Evolutionary conservation across 2,329 filamentous ascomycete genomes (phyloP), one percentile per base, ranked within the genome.

Genomic region (Arthroderma sp.): DNA sequence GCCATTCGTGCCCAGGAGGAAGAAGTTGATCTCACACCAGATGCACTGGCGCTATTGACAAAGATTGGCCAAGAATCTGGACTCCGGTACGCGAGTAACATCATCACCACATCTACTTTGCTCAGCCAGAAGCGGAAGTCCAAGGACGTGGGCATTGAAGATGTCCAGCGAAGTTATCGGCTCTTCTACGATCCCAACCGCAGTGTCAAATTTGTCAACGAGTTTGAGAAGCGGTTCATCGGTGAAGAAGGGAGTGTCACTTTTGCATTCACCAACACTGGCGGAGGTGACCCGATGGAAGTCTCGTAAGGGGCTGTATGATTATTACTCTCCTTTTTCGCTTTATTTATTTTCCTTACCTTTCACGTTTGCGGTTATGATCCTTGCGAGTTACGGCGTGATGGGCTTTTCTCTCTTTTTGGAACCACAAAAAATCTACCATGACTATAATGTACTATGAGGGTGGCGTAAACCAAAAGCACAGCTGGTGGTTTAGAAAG

Each of bases 41-140:
- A 96, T 60, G 89, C 91, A 0, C 75, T 98, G 8, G 88, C 88
- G 1, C 75, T 98, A 9, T 76, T 98, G 33, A 94, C 91, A 50
- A 96, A 96, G 72, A 94, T 96, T 56, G 91, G 88, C 29, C 77
- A 88, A 58, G 91, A 98, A 64, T 82, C 87, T 1, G 89, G 89
- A 27, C 73, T 98, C 42, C 77, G 91, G 54, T 98, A 98, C 62
- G 89, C 88, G n/a, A 93, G 86, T 69, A 95, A 98, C 62, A 80
- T 98, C 45, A 95, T 98, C 66, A 94, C 85, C 22, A 95, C 91
- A 1, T 91, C 86, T 4, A 83, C 94, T 63, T 75, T 98, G 38
- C 75, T 96, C 41, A 80, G 79, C 50, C 80, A 84, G 57, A 96
- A 95, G 74, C 78, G 88, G 53, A 83, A 80, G 58, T 82, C 83